These are phyloP conservation scores for Proteromonas lacertae DNA, from an alignment of 352 stramenopile genomes.

Conservation along the genomic window DNA sequence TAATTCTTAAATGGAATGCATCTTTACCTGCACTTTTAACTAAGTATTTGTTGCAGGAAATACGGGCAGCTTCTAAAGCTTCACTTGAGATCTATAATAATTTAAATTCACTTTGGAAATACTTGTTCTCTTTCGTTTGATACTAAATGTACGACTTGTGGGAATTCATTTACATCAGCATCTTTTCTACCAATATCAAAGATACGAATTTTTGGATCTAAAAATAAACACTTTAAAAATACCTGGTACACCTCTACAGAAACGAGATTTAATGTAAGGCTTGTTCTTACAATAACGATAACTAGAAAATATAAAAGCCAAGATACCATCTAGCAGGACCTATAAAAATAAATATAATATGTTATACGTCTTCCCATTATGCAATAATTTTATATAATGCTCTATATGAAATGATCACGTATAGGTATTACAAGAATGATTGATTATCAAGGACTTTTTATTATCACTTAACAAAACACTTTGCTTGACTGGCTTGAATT, in stretches of 20 bases:
- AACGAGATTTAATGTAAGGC: constrained; percentile 98
- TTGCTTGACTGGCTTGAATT: no score
- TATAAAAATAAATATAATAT: no score
- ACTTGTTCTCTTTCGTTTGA: constrained; percentile 57
- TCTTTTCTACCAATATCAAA: constrained; percentile 97
- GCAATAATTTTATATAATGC: no score
- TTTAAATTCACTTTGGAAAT: constrained; percentile 13
- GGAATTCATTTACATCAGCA: constrained; percentile 84
- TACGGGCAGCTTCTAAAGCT: constrained; percentile 81
- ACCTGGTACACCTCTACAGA: constrained; percentile 86
- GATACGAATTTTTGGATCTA: constrained; percentile 83
- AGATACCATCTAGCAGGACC: no score
- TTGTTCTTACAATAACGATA: constrained; percentile 99
- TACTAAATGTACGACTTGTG: constrained; percentile 78
- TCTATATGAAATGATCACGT: no score
- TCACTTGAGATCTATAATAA: constrained; percentile 84
- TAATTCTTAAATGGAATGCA: constrained; percentile 82
- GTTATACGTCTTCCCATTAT: no score
- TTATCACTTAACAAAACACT: no score
- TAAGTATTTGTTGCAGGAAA: constrained; percentile 95
- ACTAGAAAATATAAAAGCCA: no score
- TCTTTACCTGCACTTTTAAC: constrained; percentile 87
- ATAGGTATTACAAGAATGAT: no score
- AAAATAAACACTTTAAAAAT: no score
- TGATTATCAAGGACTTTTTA: no score